phyloP scores from a whole-genome alignment of 1,284 basidiomycete species.

The Malassezia pachydermatis region DNA sequence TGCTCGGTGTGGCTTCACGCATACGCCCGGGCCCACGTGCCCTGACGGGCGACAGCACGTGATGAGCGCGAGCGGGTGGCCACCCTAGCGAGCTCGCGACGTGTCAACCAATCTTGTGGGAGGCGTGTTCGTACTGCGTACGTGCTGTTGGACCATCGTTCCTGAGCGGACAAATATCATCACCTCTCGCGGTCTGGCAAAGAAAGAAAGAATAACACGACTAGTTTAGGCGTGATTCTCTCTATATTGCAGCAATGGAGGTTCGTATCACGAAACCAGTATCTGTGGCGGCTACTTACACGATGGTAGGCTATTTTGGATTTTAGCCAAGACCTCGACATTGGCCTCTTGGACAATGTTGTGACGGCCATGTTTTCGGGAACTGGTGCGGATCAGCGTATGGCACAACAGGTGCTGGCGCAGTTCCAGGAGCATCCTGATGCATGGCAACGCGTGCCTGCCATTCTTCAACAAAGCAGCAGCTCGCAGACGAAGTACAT shows the following conservation, averaged over 20 bases:
- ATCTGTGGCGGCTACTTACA: background rate
- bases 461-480: slow-evolving; percentile 73
- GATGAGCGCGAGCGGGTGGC: slow-evolving; percentile 8
- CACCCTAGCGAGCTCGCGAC: slow-evolving; percentile 5
- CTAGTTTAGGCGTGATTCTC: no score
- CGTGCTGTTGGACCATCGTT: background rate
- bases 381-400: slow-evolving; percentile 35
- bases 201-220: background rate
- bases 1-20: no score
- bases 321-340: slow-evolving; percentile 44
- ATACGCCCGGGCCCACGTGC: no score
- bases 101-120: slow-evolving; percentile 1
- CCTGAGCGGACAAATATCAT: background rate
- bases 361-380: slow-evolving; percentile 43
- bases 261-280: background rate
- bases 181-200: background rate
- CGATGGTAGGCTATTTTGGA: slow-evolving; percentile 36
- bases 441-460: slow-evolving; percentile 92
- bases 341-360: slow-evolving; percentile 44
- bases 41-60: slow-evolving; percentile 1
- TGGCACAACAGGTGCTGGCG: slow-evolving; percentile 42
- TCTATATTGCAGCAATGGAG: slow-evolving; percentile 19
- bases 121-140: no score
- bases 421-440: slow-evolving; percentile 97
- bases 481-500: slow-evolving; percentile 73